phyloP scores from a whole-genome alignment of 306 rosid genomes.

The Citrullus colocynthis region DNA sequence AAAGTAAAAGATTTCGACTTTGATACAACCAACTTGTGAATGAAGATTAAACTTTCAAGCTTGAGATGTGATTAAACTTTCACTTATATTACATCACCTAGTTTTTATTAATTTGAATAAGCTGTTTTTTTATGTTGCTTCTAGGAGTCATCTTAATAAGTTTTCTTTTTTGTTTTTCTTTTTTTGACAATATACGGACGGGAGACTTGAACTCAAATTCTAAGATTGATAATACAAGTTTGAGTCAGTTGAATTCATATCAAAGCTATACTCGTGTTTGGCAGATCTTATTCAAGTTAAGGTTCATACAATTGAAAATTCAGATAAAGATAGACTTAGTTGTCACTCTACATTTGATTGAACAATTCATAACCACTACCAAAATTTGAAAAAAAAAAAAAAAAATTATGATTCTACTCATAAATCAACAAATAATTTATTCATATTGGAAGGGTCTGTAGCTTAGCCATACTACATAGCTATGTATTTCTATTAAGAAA shows the following conservation, averaged over 20 bases:
- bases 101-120: not conserved
- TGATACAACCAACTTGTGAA: not conserved
- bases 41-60: not conserved
- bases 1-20: not conserved
- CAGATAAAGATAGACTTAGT: not conserved
- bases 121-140: not conserved
- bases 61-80: too few relatives aligned
- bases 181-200: too few relatives aligned
- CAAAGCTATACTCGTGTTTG: too few relatives aligned
- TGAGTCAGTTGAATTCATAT: too few relatives aligned
- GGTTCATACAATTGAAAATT: not conserved
- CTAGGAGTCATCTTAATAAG: too few relatives aligned
- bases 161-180: too few relatives aligned
- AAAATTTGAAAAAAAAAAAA: not conserved
- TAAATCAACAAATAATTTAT: slow-evolving; percentile 1
- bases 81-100: too few relatives aligned
- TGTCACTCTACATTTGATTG: not conserved
- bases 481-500: not conserved
- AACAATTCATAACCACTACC: not conserved
- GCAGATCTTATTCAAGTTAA: not conserved
- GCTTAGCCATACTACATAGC: not conserved
- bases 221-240: too few relatives aligned
- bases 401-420: not conserved
- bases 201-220: too few relatives aligned
- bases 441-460: not conserved